These are phyloP conservation scores for Candida wancherniae DNA, from an alignment of 805 yeast genomes.

Conservation along the genomic window DNA sequence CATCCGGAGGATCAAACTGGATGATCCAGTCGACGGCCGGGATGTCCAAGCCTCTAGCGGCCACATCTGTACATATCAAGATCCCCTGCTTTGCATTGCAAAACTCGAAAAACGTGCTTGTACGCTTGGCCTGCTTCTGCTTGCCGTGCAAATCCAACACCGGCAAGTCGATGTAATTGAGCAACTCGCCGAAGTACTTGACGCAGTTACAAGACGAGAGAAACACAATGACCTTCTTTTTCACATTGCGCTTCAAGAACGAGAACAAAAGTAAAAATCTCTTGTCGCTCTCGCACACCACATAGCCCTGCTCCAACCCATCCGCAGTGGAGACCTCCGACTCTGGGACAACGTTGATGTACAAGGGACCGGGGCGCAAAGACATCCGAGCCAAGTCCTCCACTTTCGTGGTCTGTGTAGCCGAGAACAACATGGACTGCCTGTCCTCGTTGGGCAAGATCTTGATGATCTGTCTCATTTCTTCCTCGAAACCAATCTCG, in stretches of 20 bases:
- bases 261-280: slow-evolving; percentile 87
- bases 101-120: slow-evolving; percentile 96
- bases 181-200: slow-evolving; percentile 89
- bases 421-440: slow-evolving; percentile 97
- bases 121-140: slow-evolving; percentile 97
- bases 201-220: slow-evolving; percentile 96
- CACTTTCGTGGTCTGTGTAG: slow-evolving; percentile 97
- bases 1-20: slow-evolving; percentile 99
- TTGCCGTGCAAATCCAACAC: slow-evolving; percentile 96
- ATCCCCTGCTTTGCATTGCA: slow-evolving; percentile 96
- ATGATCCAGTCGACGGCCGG: slow-evolving; percentile 99
- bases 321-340: slow-evolving; percentile 87
- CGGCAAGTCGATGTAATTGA: slow-evolving; percentile 94
- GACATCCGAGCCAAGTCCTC: slow-evolving; percentile 98
- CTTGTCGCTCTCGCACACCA: slow-evolving; percentile 94
- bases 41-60: slow-evolving; percentile 98
- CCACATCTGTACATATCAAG: slow-evolving; percentile 94
- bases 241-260: slow-evolving; percentile 85
- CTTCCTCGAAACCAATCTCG: slow-evolving; percentile 98
- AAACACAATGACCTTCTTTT: slow-evolving; percentile 91
- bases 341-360: slow-evolving; percentile 87
- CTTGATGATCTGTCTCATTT: slow-evolving; percentile 94
- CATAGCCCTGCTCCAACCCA: slow-evolving; percentile 97
- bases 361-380: slow-evolving; percentile 85
- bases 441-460: slow-evolving; percentile 89